Percentiles rank a stretch among this genome's conserved stretches.
Conservation (phyloP, 306 rosid genomes). For the Prunus davidiana region DNA sequence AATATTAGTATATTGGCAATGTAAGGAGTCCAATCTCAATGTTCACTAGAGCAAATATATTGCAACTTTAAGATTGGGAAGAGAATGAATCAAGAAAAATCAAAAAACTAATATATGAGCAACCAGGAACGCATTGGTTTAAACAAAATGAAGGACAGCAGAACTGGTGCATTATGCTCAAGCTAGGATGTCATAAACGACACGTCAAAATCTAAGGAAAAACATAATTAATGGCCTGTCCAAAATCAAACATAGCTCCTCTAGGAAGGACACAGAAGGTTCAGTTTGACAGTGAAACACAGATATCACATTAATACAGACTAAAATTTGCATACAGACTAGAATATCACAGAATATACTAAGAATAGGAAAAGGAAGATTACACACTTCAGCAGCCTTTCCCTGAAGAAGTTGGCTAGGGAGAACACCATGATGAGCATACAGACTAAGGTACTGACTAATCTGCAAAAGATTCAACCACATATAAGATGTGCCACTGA, state of each 20-base stretch:
- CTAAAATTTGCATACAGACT: no score
- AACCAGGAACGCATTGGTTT: not conserved
- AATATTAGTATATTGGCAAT: not conserved
- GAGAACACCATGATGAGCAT: constrained; percentile 58
- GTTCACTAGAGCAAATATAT: not conserved
- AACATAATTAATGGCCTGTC: not conserved
- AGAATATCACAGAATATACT: no score
- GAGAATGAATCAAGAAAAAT: not conserved
- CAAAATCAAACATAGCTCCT: not conserved
- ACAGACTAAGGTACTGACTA: constrained; percentile 71
- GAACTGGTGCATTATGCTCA: not conserved
- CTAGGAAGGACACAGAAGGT: not conserved
- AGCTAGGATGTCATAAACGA: not conserved
- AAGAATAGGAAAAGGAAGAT: constrained; percentile 13
- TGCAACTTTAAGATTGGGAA: not conserved
- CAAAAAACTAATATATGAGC: not conserved
- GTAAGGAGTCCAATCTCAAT: not conserved
- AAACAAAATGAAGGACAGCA: not conserved
- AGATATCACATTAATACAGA: not conserved
- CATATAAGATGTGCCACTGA: not conserved
- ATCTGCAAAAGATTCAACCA: constrained; percentile 52
- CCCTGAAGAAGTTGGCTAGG: constrained; percentile 83
- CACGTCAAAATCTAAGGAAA: not conserved
- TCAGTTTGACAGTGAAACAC: not conserved
- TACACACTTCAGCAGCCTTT: constrained; percentile 70